Evolutionary conservation across 2,329 filamentous ascomycete species (phyloP), one percentile per base, ranked within the genome.

Genomic region (Pochonia chlamydosporia): DNA sequence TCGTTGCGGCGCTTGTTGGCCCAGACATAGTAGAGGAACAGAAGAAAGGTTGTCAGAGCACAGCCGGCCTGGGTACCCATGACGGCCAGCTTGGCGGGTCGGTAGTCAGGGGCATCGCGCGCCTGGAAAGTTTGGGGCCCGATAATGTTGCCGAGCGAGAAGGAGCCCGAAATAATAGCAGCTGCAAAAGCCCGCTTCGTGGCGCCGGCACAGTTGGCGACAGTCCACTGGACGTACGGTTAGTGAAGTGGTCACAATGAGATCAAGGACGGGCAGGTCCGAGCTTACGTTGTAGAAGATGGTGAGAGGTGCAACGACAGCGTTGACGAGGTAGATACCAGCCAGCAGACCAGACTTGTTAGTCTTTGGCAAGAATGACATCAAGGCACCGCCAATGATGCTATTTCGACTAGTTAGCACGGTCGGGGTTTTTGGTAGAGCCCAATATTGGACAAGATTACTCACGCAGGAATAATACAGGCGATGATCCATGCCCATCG

Each of bases 81-180:
- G 47, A 81, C 73, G 14, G 75, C 71, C 21, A 80, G 69, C 56
- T 79, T 78, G 14, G 75, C 78, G 1, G 74, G 75, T 11, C 70
- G 67, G 53, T 74, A 79, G 3, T 73, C 63, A 1, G 76, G 78
- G 0, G 70, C 73, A 49, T 81, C 75, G 35, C 64, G 64, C 3
- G 66, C 66, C 54, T 73, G 73, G 63, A 81, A 79, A 3, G 75
- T 79, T 57, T 79, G 73, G 1, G 76, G 76, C 0, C 76, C 76
- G 50, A 80, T 79, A 47, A 79, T 75, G 57, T 78, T 81, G 14
- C 74, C 76, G 4, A 77, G 59, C 0, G 73, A 73, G 57, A 78
- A 79, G 16, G 70, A 69, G 23, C 72, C 72, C 42, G 70, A 71
- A 52, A 78, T 66, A 43, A 75, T 59, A 16, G 73, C 72, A 9